phyloP scores from a whole-genome alignment of 305 asterid species.

The Rubia tinctorum region DNA sequence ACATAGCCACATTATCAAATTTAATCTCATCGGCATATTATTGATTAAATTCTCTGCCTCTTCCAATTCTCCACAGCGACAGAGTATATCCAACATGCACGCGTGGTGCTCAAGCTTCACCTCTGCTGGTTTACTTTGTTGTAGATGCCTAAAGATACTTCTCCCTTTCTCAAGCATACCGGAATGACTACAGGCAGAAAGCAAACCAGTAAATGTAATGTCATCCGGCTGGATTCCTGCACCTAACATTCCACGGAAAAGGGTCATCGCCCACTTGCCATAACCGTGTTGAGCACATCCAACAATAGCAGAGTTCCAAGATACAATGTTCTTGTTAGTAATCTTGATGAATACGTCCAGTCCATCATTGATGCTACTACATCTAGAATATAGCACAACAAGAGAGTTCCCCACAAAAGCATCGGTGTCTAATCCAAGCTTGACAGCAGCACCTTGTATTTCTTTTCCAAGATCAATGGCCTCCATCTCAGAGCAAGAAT shows the following conservation, averaged over 20 bases:
- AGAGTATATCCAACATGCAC: slow-evolving; percentile 74
- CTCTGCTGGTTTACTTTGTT: slow-evolving; percentile 15
- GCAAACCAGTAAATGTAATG: slow-evolving; percentile 83
- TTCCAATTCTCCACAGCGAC: slow-evolving; percentile 60
- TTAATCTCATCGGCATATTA: slow-evolving; percentile 59
- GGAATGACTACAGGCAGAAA: slow-evolving; percentile 81
- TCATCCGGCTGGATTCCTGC: slow-evolving; percentile 57
- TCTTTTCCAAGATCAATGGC: slow-evolving; percentile 53
- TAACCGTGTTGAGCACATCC: slow-evolving; percentile 87
- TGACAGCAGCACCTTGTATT: slow-evolving; percentile 56
- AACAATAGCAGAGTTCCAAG: slow-evolving; percentile 82
- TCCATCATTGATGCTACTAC: slow-evolving; percentile 60
- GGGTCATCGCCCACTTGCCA: slow-evolving; percentile 61
- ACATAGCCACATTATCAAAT: slow-evolving; percentile 59
- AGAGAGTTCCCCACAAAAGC: slow-evolving; percentile 79
- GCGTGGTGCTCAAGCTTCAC: slow-evolving; percentile 76
- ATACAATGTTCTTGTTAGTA: slow-evolving; percentile 55
- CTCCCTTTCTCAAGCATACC: slow-evolving; percentile 70
- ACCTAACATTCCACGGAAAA: slow-evolving; percentile 63
- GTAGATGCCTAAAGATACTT: slow-evolving; percentile 42
- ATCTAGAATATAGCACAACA: slow-evolving; percentile 58
- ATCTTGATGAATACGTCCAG: slow-evolving; percentile 45
- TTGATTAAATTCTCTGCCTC: slow-evolving; percentile 63
- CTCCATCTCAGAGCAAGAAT: slow-evolving; percentile 62
- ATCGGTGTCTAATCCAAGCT: slow-evolving; percentile 61